Conservation (phyloP, 495 filamentous ascomycete genomes). For the Penicillium parvum region DNA sequence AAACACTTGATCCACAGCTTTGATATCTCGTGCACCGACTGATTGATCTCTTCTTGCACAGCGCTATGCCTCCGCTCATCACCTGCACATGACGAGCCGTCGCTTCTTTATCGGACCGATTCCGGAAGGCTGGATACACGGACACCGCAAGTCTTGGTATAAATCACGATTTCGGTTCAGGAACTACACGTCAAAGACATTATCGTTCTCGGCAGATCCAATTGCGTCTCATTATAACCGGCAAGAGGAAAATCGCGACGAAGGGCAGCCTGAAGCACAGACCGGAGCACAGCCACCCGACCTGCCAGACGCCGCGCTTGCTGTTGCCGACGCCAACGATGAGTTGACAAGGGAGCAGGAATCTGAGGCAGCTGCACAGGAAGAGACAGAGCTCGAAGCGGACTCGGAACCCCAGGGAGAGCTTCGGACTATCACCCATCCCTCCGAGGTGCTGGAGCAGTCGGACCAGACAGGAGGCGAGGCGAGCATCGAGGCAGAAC, state of each 20-base stretch:
- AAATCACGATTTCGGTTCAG: constrained; percentile 46
- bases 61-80: constrained; percentile 59
- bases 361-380: not conserved
- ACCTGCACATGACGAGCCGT: constrained; percentile 58
- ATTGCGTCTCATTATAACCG: constrained; percentile 38
- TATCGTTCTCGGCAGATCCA: constrained; percentile 50
- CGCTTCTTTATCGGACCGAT: constrained; percentile 67
- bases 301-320: constrained; percentile 19
- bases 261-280: not conserved
- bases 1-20: not conserved
- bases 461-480: constrained; percentile 3
- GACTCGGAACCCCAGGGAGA: constrained; percentile 16
- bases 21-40: constrained; percentile 3
- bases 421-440: constrained; percentile 19
- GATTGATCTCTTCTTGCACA: constrained; percentile 19
- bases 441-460: constrained; percentile 5
- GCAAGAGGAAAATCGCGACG: constrained; percentile 21
- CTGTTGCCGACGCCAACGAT: constrained; percentile 17
- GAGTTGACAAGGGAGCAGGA: constrained; percentile 13
- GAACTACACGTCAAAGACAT: constrained; percentile 54
- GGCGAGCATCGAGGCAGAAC: not conserved
- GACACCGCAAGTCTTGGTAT: constrained; percentile 62
- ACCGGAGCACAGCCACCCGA: constrained; percentile 2
- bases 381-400: constrained; percentile 12
- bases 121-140: constrained; percentile 63